Evolutionary conservation across 2,329 filamentous ascomycete genomes (phyloP), one percentile per base, ranked within the genome.

Genomic region (Macroventuria anomochaeta): DNA sequence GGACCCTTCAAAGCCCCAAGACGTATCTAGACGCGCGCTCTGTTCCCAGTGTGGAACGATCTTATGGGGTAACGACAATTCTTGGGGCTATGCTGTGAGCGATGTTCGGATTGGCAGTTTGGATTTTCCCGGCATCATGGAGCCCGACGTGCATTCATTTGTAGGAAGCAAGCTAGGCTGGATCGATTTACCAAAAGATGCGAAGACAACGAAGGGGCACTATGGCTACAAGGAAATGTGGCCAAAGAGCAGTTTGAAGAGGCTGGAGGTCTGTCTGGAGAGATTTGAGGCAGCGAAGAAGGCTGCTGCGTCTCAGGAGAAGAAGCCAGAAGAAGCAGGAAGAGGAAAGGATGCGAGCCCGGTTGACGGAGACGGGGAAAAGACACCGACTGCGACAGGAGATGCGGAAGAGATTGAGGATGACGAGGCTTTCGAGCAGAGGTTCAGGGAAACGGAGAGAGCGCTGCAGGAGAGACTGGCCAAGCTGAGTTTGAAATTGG

Each of bases 301-400:
- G 31, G 20, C 29, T 10, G 20, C 23, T 12, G 13, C n/a, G 8
- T 28, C 25, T 15, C 5, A n/a, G 13, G 28, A 8, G 23, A 13
- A 12, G 5, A 46, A 46, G 25, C 7, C 33, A 5, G 42, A 13
- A n/a, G 36, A 15, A 8, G 17, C 17, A 5, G 26, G 40, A 41
- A 25, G 31, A 7, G 49, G 37, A 0, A 55, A 55, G 21, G 49
- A 55, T n/a, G 51, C 48, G 25, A 46, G 53, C 20, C 48, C 52
- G 32, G 23, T 41, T 8, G 55, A 11, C 2, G 49, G 48, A 10
- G 61, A 59, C 34, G 64, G 64, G 2, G 68, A 72, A 20, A 71
- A 68, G 47, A 72, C 69, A n/a, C 69, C 69, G 2, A 71, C 68
- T 2, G 68, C 68, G 0, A 70, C 67, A 2, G 69, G 62, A 2